Evolutionary conservation across 192 early-diverging fungal species (phyloP).

Genomic region (Mortierella antarctica): DNA sequence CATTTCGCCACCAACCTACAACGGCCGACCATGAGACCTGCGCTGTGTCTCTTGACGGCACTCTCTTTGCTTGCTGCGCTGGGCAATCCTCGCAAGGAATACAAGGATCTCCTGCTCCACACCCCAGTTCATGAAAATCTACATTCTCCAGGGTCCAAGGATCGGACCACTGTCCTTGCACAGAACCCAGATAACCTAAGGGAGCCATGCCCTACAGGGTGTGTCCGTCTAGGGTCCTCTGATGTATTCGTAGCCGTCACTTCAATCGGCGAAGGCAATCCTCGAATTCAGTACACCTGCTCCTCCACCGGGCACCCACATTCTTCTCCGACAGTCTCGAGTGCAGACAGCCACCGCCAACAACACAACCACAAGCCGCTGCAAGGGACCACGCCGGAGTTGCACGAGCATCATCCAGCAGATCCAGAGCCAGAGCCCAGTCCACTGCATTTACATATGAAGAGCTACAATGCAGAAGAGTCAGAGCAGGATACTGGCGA

Average conservation of each 20-base stretch:
- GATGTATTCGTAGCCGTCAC: slow-evolving; percentile 32
- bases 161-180: background rate
- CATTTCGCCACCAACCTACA: too few relatives aligned
- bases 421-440: slow-evolving; percentile 22
- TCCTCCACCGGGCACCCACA: slow-evolving; percentile 5
- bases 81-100: too few relatives aligned
- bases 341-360: background rate
- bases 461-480: background rate
- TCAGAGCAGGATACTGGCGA: background rate
- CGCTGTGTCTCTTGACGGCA: too few relatives aligned
- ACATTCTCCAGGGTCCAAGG: too few relatives aligned
- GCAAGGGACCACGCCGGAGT: too few relatives aligned
- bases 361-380: background rate
- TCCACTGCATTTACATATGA: background rate
- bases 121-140: background rate
- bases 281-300: slow-evolving; percentile 45
- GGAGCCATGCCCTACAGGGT: slow-evolving; percentile 2
- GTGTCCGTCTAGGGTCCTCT: slow-evolving; percentile 15
- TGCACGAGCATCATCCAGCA: slow-evolving; percentile 10
- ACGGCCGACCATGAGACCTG: too few relatives aligned
- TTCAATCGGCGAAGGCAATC: slow-evolving; percentile 30
- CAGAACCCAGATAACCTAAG: background rate
- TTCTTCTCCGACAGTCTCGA: background rate
- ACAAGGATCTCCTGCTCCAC: background rate
- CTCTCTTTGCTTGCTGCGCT: too few relatives aligned